phyloP scores from a whole-genome alignment of 495 filamentous ascomycete species.

The Xylaria curta region DNA sequence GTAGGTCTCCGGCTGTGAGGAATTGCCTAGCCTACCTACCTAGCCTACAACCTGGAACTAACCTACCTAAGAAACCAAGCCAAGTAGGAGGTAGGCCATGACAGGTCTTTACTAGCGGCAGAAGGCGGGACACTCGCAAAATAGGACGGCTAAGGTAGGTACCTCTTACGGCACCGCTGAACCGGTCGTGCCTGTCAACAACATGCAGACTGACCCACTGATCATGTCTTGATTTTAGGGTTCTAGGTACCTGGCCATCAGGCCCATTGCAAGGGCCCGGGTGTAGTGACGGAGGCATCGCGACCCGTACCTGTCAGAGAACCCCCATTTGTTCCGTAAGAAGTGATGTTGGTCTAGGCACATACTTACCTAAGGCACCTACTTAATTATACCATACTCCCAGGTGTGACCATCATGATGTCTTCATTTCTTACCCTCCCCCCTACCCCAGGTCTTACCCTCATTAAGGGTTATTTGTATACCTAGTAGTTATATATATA shows the following conservation, averaged over 20 bases:
- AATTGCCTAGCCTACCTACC: background rate
- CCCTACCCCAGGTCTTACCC: slow-evolving; percentile 15
- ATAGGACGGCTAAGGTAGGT: slow-evolving; percentile 8
- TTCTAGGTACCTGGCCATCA: slow-evolving; percentile 11
- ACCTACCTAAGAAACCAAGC: background rate
- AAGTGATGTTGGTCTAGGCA: background rate
- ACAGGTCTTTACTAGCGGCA: background rate
- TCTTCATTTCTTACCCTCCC: background rate
- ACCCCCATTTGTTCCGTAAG: background rate
- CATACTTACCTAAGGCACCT: slow-evolving; percentile 1
- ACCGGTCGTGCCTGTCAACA: slow-evolving; percentile 13
- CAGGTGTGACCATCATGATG: slow-evolving; percentile 22
- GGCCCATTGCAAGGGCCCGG: slow-evolving; percentile 14
- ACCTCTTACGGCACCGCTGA: slow-evolving; percentile 14
- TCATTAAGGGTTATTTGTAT: background rate
- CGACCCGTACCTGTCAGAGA: slow-evolving; percentile 12
- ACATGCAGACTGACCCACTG: slow-evolving; percentile 9
- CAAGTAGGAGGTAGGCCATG: background rate
- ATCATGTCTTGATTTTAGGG: slow-evolving; percentile 1
- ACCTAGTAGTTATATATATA: no score
- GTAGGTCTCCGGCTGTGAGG: background rate
- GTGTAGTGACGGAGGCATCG: background rate
- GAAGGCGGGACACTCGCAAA: slow-evolving; percentile 9
- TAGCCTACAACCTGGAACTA: background rate
- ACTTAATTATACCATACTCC: background rate